Percentiles rank a stretch among this genome's conserved stretches.
These are phyloP conservation scores for Phytopythium montanum DNA, from an alignment of 352 stramenopile species.

Conservation along the genomic window DNA sequence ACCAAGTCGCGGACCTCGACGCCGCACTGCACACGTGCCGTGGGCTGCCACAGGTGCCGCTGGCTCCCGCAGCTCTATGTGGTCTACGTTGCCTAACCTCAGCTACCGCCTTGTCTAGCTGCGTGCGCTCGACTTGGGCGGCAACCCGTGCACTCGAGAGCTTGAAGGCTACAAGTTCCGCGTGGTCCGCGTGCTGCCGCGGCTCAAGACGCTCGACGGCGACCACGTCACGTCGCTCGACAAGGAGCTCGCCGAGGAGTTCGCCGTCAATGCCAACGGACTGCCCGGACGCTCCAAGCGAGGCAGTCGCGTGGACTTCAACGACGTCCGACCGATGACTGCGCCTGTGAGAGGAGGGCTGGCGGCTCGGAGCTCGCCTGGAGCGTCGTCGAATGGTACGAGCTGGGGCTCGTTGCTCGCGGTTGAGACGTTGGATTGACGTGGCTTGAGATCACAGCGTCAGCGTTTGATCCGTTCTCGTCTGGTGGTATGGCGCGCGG, in stretches of 20 bases:
- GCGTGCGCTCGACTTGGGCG: constrained; percentile 62
- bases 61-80: background rate
- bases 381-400: background rate
- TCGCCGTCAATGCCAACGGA: constrained; percentile 19
- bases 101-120: constrained; percentile 27
- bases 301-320: constrained; percentile 8
- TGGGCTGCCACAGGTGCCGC: constrained; percentile 42
- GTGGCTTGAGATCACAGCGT: background rate
- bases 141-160: constrained; percentile 66
- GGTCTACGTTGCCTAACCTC: background rate
- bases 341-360: constrained; percentile 13
- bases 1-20: constrained; percentile 43
- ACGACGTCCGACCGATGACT: constrained; percentile 31
- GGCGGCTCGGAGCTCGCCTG: background rate
- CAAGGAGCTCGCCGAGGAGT: constrained; percentile 72
- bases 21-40: constrained; percentile 46
- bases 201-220: constrained; percentile 68
- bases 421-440: background rate
- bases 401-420: background rate
- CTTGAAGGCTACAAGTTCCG: constrained; percentile 73
- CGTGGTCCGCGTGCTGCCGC: constrained; percentile 50
- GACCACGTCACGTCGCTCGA: constrained; percentile 70
- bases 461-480: constrained; percentile 40
- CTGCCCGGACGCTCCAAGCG: constrained; percentile 2
- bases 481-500: constrained; percentile 64